These are phyloP conservation scores for Scopulariopsis brevicaulis DNA, from an alignment of 2,329 filamentous ascomycete genomes.

Conservation along the genomic window DNA sequence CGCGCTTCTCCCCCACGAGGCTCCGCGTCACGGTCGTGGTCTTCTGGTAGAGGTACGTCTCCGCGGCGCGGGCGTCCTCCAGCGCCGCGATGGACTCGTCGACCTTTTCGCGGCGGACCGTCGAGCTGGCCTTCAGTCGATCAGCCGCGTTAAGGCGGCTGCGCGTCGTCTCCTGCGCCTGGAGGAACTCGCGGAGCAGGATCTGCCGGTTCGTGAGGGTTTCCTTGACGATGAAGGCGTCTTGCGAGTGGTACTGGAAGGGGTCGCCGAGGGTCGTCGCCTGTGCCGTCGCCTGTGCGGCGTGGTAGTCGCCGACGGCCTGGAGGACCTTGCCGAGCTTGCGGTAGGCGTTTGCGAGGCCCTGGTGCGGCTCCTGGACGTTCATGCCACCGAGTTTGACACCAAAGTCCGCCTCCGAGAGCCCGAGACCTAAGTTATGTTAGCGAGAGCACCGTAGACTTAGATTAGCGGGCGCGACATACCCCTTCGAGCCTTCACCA, in stretches of 20 bases:
- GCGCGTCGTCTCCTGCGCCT: conserved; percentile 77
- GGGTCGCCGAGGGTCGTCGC: conserved; percentile 91
- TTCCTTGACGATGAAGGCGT: conserved; percentile 97
- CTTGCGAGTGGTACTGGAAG: conserved; percentile 86
- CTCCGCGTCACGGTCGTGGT: conserved; percentile 83
- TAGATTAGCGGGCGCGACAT: conserved; percentile 16
- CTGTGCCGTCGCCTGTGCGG: conserved; percentile 91
- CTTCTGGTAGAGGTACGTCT: conserved; percentile 73
- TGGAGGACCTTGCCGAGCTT: conserved; percentile 93
- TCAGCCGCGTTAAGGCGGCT: conserved; percentile 80
- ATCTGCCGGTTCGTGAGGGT: conserved; percentile 97
- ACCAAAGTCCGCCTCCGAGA: conserved; percentile 87
- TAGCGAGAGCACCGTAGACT: background rate
- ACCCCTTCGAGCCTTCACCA: conserved; percentile 90
- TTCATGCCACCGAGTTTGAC: conserved; percentile 80
- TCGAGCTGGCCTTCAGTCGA: conserved; percentile 75
- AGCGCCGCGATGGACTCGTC: conserved; percentile 91
- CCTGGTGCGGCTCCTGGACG: conserved; percentile 80
- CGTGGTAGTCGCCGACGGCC: conserved; percentile 88
- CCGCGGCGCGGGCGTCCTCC: conserved; percentile 75
- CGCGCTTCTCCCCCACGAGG: conserved; percentile 75
- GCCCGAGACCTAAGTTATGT: conserved; percentile 58
- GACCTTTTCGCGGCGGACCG: conserved; percentile 86
- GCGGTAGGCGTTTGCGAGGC: conserved; percentile 80
- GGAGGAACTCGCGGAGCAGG: conserved; percentile 80